Evolutionary conservation across 768 basidiomycete genomes (phyloP).

Genomic region (Tylopilus sp.): DNA sequence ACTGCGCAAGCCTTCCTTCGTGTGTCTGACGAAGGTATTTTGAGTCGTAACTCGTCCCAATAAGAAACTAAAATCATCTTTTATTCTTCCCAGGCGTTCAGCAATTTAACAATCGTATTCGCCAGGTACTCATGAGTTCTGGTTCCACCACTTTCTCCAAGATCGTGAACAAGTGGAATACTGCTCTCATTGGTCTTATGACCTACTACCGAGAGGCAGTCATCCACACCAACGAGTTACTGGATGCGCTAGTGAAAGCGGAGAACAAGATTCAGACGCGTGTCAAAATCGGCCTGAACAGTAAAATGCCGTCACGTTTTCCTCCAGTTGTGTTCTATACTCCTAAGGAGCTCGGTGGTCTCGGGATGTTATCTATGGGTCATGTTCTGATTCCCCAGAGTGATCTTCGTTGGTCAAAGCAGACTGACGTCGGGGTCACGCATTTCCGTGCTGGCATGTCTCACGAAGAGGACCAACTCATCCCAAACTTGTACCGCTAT

Average conservation of each 20-base stretch:
- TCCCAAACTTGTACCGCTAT: conserved; percentile 96
- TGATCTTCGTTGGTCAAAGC: conserved; percentile 96
- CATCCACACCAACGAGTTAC: conserved; percentile 93
- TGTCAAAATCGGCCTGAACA: conserved; percentile 99
- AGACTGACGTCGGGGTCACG: conserved; percentile 95
- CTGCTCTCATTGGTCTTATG: conserved; percentile 92
- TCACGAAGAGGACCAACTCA: conserved; percentile 90
- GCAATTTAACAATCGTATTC: conserved; percentile 96
- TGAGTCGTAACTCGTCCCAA: not conserved
- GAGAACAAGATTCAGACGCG: conserved; percentile 99
- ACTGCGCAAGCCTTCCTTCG: conserved; percentile 98
- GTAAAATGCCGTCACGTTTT: conserved; percentile 99
- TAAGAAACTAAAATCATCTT: not conserved
- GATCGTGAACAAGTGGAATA: conserved; percentile 99
- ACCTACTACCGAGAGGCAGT: conserved; percentile 98
- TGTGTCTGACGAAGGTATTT: conserved; percentile 87
- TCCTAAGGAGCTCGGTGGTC: conserved; percentile 96
- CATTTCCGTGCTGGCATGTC: conserved; percentile 99
- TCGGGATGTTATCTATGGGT: conserved; percentile 99
- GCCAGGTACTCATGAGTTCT: conserved; percentile 97
- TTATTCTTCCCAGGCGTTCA: conserved; percentile 73
- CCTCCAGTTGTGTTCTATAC: conserved; percentile 96
- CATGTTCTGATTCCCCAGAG: conserved; percentile 98
- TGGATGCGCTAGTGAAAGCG: conserved; percentile 95
- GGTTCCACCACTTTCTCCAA: conserved; percentile 99